Evolutionary conservation across 805 yeast genomes (phyloP), one percentile per base, ranked within the genome.

Genomic region (Metschnikowia aberdeeniae): DNA sequence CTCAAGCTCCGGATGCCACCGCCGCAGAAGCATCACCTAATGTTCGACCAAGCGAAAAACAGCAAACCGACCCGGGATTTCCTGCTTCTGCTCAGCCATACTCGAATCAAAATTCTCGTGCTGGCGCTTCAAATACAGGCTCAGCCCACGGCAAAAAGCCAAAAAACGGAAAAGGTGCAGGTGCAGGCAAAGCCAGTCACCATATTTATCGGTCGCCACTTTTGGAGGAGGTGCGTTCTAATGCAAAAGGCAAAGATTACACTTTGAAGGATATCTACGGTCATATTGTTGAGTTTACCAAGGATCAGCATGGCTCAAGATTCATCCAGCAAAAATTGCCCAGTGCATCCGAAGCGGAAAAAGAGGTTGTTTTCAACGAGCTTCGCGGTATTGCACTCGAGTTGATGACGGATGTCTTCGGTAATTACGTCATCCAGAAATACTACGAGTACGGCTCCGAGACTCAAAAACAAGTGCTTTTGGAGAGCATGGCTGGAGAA

Each of bases 261-360:
- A 73, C 73, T 27, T 71, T 93, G 54, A 78, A 75, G 47, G 95
- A 87, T 59, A 82, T 92, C 30, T 78, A 81, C 54, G 96, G 96
- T 6, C 89, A 85, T 61, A 93, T 93, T 5, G 75, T 86, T 48
- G 98, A 92, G 64, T 92, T 93, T 56, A 81, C 96, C 41, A 87
- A 87, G 54, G 99, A 93, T 67, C 99, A 93, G 67, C 95, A 89
- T 62, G 99, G 99, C 3, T 90, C 98, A 4, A 76, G 99, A 52
- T 93, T 92, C 58, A 92, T 93, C 52, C 99, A 93, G 67, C 96
- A 90, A 57, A 84, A 86, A 58, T 71, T 92, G 38, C 84, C 82
- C 11, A 64, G 63, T 6, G 82, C 95, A 0, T 56, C 64, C 8
- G 83, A 78, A 19, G 92, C 88, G 57, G 81, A 75, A 43, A 86